Conservation (phyloP, 2,329 filamentous ascomycete genomes). For the Colletotrichum graminicola region DNA sequence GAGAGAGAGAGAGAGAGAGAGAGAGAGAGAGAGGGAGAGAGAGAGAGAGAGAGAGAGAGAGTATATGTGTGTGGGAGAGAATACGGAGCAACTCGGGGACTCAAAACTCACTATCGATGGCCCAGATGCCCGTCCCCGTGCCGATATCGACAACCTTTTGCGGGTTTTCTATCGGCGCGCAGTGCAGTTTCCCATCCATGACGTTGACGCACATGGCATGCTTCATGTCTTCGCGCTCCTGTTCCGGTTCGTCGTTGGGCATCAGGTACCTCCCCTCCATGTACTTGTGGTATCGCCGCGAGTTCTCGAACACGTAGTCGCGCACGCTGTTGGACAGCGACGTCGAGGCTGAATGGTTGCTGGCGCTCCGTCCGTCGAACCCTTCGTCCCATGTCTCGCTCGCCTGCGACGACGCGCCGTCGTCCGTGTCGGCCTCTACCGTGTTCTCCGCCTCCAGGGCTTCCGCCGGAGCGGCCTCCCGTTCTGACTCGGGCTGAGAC, state of each 20-base stretch:
- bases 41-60: no score
- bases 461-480: not conserved
- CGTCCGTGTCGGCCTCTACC: constrained; percentile 29
- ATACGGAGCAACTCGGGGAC: constrained; percentile 5
- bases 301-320: constrained; percentile 52
- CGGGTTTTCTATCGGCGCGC: constrained; percentile 51
- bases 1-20: no score
- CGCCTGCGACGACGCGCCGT: constrained; percentile 2
- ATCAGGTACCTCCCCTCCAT: constrained; percentile 54
- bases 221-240: constrained; percentile 40
- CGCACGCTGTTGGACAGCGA: constrained; percentile 36
- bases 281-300: constrained; percentile 55
- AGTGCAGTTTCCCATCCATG: constrained; percentile 52
- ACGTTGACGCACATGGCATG: constrained; percentile 48
- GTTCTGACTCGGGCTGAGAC: not conserved
- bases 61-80: not conserved
- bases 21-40: not conserved
- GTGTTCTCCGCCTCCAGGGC: constrained; percentile 24
- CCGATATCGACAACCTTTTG: constrained; percentile 59
- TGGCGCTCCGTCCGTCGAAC: constrained; percentile 20
- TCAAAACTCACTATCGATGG: constrained; percentile 52
- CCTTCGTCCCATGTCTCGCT: constrained; percentile 27
- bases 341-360: constrained; percentile 28
- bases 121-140: constrained; percentile 60
- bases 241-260: constrained; percentile 54